Evolutionary conservation across 257 asterid species (phyloP).

Genomic region (Oldenlandia corymbosa): DNA sequence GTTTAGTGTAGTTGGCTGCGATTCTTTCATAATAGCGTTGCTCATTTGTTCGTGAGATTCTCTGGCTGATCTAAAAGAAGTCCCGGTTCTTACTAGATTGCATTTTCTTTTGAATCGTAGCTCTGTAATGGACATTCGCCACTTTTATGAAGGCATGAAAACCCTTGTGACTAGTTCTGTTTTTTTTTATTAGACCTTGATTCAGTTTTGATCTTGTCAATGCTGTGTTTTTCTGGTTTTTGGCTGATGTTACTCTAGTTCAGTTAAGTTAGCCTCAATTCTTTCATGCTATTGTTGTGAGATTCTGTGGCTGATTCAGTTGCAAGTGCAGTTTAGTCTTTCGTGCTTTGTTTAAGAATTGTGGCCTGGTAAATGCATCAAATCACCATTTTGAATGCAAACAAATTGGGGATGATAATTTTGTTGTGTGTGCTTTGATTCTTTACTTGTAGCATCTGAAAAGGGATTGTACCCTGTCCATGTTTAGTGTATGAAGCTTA

Average conservation of each 20-base stretch:
- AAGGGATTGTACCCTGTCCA: not conserved
- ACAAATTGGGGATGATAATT: not conserved
- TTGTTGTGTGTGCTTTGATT: not conserved
- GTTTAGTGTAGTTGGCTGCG: no score
- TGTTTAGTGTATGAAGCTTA: not conserved
- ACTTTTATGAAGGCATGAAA: no score
- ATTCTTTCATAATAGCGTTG: no score
- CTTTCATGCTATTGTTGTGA: not conserved
- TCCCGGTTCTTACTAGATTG: no score
- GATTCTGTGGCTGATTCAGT: conserved; percentile 1
- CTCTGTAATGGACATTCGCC: no score
- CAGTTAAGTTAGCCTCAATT: conserved; percentile 14
- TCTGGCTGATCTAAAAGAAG: no score
- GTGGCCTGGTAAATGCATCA: not conserved
- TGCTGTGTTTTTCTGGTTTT: conserved; percentile 20
- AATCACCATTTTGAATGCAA: not conserved
- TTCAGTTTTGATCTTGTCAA: no score
- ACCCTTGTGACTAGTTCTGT: no score
- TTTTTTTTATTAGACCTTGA: no score
- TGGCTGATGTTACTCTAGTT: conserved; percentile 11
- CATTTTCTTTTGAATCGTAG: no score
- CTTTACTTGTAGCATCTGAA: not conserved
- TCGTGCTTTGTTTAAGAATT: not conserved
- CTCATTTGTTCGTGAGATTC: no score
- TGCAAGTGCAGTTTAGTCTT: not conserved